Evolutionary conservation across 2,329 filamentous ascomycete genomes (phyloP), one percentile per base, ranked within the genome.

Genomic region (Microcyclosporella mali): DNA sequence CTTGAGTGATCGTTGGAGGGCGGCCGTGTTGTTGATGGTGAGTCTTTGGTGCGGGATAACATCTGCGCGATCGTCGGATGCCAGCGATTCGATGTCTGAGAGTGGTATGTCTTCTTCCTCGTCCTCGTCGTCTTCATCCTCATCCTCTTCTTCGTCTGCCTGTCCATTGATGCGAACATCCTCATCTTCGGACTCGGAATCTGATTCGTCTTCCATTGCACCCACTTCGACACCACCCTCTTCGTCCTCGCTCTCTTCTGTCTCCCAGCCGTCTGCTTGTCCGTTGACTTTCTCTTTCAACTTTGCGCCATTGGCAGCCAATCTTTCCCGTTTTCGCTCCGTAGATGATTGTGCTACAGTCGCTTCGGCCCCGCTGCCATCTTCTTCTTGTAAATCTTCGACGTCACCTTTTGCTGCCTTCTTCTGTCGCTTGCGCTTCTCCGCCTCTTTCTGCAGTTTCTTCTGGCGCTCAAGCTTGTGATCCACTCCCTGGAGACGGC

Each of bases 21-120:
- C 92, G 53, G 85, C 74, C 41, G 85, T 89, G 72, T 98, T 98
- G 77, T 98, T 95, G 71, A 97, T 97, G 40, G 89, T 95, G 53
- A 95, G 82, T 57, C 88, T 85, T 64, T 92, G 88, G 69, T 94
- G 85, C 12, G 88, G 87, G 49, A 94, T 80, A 31, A 95, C 78
- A 61, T 95, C 89, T 67, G 86, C 86, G 57, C 80, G 84, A 58
- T 94, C 88, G 51, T 86, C 85, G 15, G 85, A 87, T 41, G 85
- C 75, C 32, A 84, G 64, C 40, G 86, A 85, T 57, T 86, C 84
- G 39, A 92, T 81, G 57, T 95, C 89, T 25, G 88, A 94, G 51
- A 95, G 78, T 3, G 89, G 84, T 33, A 95, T 88, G 52, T 94
- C 88, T 53, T 92, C 87, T 33, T 90, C 85, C 3, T 88, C 84